Percentiles rank a stretch among this genome's conserved stretches.
These are phyloP conservation scores for Schizopora paradoxa DNA, from an alignment of 1,284 basidiomycete genomes.

Conservation along the genomic window DNA sequence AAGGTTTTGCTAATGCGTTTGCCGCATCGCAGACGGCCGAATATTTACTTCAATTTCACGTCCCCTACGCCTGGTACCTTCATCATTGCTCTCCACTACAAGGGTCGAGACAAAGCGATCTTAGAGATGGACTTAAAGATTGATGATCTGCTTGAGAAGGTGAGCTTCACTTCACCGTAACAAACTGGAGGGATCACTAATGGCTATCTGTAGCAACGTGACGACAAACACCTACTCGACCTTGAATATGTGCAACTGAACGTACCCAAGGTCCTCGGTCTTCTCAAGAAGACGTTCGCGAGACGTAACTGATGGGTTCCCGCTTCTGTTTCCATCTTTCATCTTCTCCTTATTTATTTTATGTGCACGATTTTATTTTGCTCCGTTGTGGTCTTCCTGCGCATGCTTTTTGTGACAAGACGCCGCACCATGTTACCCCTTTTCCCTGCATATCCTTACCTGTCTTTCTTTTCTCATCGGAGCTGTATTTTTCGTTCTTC, in stretches of 20 bases:
- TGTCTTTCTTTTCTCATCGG: slow-evolving; percentile 4
- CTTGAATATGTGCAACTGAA: slow-evolving; percentile 97
- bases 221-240: slow-evolving; percentile 93
- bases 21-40: slow-evolving; percentile 66
- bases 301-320: slow-evolving; percentile 41
- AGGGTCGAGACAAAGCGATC: slow-evolving; percentile 98
- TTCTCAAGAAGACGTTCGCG: slow-evolving; percentile 88
- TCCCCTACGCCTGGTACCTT: slow-evolving; percentile 98
- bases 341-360: slow-evolving; percentile 2
- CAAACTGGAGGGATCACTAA: slow-evolving; percentile 17
- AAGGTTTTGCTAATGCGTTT: slow-evolving; percentile 3
- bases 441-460: slow-evolving; percentile 3
- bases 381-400: slow-evolving; percentile 4
- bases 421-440: background rate
- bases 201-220: slow-evolving; percentile 75
- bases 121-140: slow-evolving; percentile 99
- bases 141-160: slow-evolving; percentile 96
- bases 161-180: slow-evolving; percentile 29
- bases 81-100: slow-evolving; percentile 98
- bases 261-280: slow-evolving; percentile 88
- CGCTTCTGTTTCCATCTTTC: slow-evolving; percentile 1
- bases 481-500: slow-evolving; percentile 6
- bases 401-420: background rate
- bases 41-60: slow-evolving; percentile 98
- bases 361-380: background rate